Evolutionary conservation across 495 filamentous ascomycete genomes (phyloP), one percentile per base, ranked within the genome.

Genomic region (Penicillium waksmanii): DNA sequence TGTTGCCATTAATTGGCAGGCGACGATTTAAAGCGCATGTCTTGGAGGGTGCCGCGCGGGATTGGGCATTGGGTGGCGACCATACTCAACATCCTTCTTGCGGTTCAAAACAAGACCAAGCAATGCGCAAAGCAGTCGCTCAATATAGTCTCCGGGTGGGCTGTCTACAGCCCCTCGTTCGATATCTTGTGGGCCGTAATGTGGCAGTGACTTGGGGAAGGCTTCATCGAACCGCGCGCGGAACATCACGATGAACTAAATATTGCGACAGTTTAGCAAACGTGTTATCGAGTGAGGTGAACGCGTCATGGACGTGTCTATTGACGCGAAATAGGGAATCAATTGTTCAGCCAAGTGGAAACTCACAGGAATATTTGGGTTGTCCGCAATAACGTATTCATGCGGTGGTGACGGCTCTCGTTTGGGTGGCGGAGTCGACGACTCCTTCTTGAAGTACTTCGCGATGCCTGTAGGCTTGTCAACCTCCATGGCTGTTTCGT

Each of bases 71-170:
- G 57, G 67, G 69, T 72, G 75, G 69, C 66, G 66, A 66, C 80
- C 92, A 76, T 85, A 98, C 95, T 98, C 96, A 66, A 98, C 89
- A 79, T 95, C 90, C 69, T 98, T 97, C 82, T 98, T 98, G 66
- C 95, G 86, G 68, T 98, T 98, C 62, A 98, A 81, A 53, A 97
- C 84, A 68, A 98, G 79, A 31, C 91, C 85, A 19, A 98, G 74
- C 46, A 98, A 77, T 65, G 92, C 91, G 81, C 96, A 98, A 34
- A 98, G 78, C 46, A 98, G 84, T 65, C 86, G 82, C 77, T 97
- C 94, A 34, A 93, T 87, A 64, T 89, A 87, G 68, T 95, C 88
- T 61, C 90, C 89, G 12, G 95, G 96, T 13, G 87, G 71, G 33
- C 80, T 66, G 64, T 96, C 91, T 48, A 85, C 82, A 19, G 97